Base-by-base conservation (phyloP, 352 stramenopile genomes). In the Pelagophyceae sp. region DNA sequence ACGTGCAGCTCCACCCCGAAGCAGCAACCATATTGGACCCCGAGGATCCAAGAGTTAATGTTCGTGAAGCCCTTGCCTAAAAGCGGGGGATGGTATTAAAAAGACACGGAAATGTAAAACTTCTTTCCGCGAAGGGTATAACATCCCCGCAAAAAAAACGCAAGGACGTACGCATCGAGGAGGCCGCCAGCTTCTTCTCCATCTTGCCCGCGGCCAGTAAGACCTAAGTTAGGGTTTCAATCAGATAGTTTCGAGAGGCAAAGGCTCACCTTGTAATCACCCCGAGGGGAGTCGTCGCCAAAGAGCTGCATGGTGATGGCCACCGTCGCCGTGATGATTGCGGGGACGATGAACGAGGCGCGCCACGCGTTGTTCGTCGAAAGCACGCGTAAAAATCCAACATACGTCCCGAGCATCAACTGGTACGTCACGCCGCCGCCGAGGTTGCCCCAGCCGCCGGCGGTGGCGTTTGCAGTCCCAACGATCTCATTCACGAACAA, bases 1-100 rank as follows among this genome's bases (percentile, higher is more conserved):
- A 96, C 85, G 76, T 94, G 93, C n/a, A 98, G 80, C 80, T 98
- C 93, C 0, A 93, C 91, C 45, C 93, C 93, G 78, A 97, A 97
- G 77, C 86, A 94, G 27, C 90, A 89, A n/a, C 84, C 92, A 82
- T 98, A 98, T 74, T 97, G 91, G 38, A 94, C 78, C 67, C 92
- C 86, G 58, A 98, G 83, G 37, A 97, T 78, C 81, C 92, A 91
- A 6, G 90, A 91, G 79, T 95, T 96, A 67, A 80, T 70, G 81
- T 96, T 86, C 0, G 78, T 77, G 23, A 90, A 80, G 37, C 88
- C 85, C 71, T 88, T 81, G 33, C n/a, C n/a, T n/a, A n/a, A n/a
- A n/a, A n/a, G n/a, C n/a, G n/a, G n/a, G n/a, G n/a, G n/a, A n/a
- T n/a, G n/a, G n/a, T n/a, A n/a, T n/a, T n/a, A n/a, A n/a, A n/a